A percentile compares a stretch with the other conserved stretches of the same genome.
These are phyloP conservation scores for Eragrostis nindensis DNA, from an alignment of 176 grass and related monocot species.

Conservation along the genomic window DNA sequence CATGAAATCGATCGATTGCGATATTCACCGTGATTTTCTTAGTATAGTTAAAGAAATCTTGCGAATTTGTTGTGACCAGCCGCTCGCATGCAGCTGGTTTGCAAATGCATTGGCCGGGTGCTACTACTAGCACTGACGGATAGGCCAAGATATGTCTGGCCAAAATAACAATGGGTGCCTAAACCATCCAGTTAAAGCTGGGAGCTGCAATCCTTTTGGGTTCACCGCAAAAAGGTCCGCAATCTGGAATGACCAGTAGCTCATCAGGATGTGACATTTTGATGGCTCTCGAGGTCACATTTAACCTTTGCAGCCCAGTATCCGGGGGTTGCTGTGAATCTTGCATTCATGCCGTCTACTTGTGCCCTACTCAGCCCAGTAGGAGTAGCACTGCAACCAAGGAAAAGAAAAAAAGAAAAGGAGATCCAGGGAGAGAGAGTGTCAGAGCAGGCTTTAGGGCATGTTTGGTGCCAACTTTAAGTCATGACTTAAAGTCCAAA, in stretches of 20 bases:
- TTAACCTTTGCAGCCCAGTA: conserved; percentile 11
- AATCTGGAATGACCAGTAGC: conserved; percentile 35
- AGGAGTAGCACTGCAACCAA: neutral
- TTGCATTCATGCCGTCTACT: neutral
- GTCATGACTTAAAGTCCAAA: too few species aligned
- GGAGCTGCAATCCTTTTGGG: conserved; percentile 25
- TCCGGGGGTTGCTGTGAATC: neutral
- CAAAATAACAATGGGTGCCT: neutral
- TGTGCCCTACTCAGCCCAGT: too few species aligned
- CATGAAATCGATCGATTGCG: too few species aligned
- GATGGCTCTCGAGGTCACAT: conserved; percentile 42
- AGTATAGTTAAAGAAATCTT: neutral
- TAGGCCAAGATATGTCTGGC: neutral
- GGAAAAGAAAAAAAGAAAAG: neutral
- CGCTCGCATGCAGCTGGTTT: neutral
- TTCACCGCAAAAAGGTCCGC: conserved; percentile 32
- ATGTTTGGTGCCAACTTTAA: too few species aligned
- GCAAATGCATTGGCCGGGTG: conserved; percentile 12
- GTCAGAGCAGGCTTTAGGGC: neutral
- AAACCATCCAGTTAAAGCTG: conserved; percentile 19
- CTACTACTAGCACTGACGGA: neutral
- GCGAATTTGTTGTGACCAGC: neutral
- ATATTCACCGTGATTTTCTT: too few species aligned
- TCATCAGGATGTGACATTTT: conserved; percentile 43
- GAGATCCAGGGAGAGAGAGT: neutral